Conservation (phyloP, 768 basidiomycete species). For the Auriscalpium orientale region DNA sequence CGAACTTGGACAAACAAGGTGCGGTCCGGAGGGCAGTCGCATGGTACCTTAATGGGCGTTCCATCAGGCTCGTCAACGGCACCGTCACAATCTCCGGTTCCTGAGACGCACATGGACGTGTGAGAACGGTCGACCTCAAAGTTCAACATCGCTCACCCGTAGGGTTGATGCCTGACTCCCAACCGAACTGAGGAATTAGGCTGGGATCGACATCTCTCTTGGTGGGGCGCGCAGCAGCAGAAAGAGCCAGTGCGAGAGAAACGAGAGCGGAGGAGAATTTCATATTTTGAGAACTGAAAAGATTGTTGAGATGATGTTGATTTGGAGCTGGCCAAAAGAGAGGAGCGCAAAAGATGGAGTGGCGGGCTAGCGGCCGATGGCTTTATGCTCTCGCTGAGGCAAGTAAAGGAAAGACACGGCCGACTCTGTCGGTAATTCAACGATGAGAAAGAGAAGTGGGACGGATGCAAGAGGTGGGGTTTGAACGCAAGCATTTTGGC, state of each 20-base stretch:
- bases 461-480: not conserved
- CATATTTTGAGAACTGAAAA: conserved; percentile 1
- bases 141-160: conserved; percentile 32
- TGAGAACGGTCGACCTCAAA: not conserved
- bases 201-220: conserved; percentile 4
- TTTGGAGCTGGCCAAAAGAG: not conserved
- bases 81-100: conserved; percentile 68
- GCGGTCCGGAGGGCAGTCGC: conserved; percentile 54
- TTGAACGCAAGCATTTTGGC: not conserved
- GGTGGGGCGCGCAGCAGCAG: conserved; percentile 5
- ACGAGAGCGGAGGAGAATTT: conserved; percentile 3
- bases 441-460: conserved; percentile 1
- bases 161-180: conserved; percentile 48
- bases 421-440: conserved; percentile 10
- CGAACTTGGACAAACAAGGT: conserved; percentile 43
- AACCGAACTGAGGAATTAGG: conserved; percentile 46
- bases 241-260: not conserved
- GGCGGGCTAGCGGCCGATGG: not conserved
- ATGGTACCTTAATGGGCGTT: conserved; percentile 52
- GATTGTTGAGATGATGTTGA: not conserved
- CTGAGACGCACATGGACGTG: conserved; percentile 10
- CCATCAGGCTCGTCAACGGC: conserved; percentile 49
- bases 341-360: not conserved
- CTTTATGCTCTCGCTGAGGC: conserved; percentile 2
- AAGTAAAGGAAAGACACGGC: not conserved